A percentile compares a stretch with the other conserved stretches of the same genome.
Conservation (phyloP, 2,329 filamentous ascomycete species). For the Talaromyces rugulosus region DNA sequence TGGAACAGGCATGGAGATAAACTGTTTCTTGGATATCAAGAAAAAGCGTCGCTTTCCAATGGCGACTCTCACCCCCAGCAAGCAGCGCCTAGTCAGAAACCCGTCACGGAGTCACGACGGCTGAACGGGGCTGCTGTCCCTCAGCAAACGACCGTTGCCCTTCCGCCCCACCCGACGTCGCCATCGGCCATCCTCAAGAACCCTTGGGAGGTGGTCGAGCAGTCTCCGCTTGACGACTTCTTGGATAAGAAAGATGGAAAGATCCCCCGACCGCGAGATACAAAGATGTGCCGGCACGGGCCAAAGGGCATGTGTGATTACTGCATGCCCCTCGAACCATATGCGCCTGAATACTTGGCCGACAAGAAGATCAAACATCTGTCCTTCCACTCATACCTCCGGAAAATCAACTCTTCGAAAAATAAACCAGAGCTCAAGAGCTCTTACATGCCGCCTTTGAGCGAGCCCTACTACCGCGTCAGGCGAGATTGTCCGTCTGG, state of each 20-base stretch:
- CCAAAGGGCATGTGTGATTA: slow-evolving; percentile 99
- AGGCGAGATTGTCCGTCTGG: slow-evolving; percentile 85
- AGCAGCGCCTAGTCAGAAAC: slow-evolving; percentile 15
- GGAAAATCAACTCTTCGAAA: slow-evolving; percentile 92
- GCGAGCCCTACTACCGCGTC: slow-evolving; percentile 88
- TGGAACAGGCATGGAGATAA: slow-evolving; percentile 75
- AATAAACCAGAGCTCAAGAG: slow-evolving; percentile 92
- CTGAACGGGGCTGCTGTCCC: slow-evolving; percentile 34
- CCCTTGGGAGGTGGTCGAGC: slow-evolving; percentile 87
- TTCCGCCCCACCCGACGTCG: slow-evolving; percentile 57
- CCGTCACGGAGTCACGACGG: slow-evolving; percentile 26
- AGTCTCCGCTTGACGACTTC: slow-evolving; percentile 80
- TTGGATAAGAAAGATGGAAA: slow-evolving; percentile 88
- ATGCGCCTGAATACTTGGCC: slow-evolving; percentile 77
- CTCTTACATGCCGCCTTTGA: slow-evolving; percentile 93
- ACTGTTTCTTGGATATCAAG: slow-evolving; percentile 78
- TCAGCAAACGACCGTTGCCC: slow-evolving; percentile 56
- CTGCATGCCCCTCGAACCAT: slow-evolving; percentile 95
- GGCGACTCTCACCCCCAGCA: slow-evolving; percentile 35
- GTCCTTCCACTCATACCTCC: slow-evolving; percentile 89
- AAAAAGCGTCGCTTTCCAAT: slow-evolving; percentile 50
- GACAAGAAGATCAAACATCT: slow-evolving; percentile 99
- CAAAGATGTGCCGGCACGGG: slow-evolving; percentile 90
- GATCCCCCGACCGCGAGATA: slow-evolving; percentile 69
- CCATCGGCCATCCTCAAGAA: slow-evolving; percentile 67